Evolutionary conservation across 768 basidiomycete species (phyloP), one percentile per base, ranked within the genome.

Genomic region (Lentinula boryana): DNA sequence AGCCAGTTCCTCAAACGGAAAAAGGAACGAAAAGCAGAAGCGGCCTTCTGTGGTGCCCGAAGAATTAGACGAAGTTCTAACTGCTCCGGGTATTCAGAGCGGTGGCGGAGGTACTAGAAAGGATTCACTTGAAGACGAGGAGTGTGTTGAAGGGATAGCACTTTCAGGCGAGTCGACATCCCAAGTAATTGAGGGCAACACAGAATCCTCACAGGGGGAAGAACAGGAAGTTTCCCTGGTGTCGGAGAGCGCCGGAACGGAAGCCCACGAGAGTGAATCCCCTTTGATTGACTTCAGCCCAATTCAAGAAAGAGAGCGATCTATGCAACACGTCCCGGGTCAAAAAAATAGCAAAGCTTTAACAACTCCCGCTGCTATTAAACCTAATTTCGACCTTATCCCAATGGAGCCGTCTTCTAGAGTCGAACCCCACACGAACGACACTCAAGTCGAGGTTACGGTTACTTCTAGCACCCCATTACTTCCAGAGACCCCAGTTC

Each of bases 11-110:
- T 3, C 55, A 9, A 43, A 31, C 23, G 18, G 13, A 9, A 33
- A 58, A 31, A 32, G 3, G 16, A 32, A 21, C 16, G 36, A 4
- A 49, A 57, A 58, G 44, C 57, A 58, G 36, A 58, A 58, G 57
- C 27, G 57, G 9, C 57, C 57, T 33, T 58, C 57, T 8, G 33
- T 58, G 18, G 57, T 58, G 6, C 57, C 44, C 35, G 57, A 58
- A 32, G 57, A 58, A 40, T 32, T 46, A 23, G 43, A 41, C 18
- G 58, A 52, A 32, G 40, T 43, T 18, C 2, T 27, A 18, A 40
- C 40, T 31, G 23, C 36, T 18, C 21, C 16, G 27, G 27, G 27
- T 3, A 27, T 27, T 16, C 13, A 32, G 10, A 23, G 27, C 27
- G 23, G n/a, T n/a, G n/a, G 8, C 0, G 13, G 27, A 27, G 36